These are phyloP conservation scores for Trypanosoma melophagium DNA, from an alignment of 208 protist genomes.

Conservation along the genomic window DNA sequence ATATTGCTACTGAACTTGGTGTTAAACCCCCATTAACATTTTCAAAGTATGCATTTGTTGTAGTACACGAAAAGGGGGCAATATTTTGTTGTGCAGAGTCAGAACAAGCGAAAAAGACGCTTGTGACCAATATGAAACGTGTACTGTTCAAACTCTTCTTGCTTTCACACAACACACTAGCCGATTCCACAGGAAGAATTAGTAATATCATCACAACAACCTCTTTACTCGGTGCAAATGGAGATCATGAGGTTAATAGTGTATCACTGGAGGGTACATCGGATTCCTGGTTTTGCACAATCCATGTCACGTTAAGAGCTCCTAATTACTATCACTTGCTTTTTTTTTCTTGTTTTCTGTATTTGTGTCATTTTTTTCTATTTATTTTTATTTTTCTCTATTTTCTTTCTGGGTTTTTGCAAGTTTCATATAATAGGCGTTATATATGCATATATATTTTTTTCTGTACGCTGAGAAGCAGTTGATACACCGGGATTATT, in stretches of 20 bases:
- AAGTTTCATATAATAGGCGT: background rate
- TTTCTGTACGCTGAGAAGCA: background rate
- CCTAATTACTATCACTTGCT: background rate
- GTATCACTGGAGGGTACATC: background rate
- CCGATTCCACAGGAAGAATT: too few relatives aligned
- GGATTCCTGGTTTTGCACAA: slow-evolving; percentile 6
- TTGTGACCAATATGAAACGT: slow-evolving; percentile 20
- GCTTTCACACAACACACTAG: background rate
- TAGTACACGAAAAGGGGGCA: slow-evolving; percentile 14
- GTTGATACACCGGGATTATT: too few relatives aligned
- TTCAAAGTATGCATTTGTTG: slow-evolving; percentile 18
- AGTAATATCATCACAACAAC: too few relatives aligned
- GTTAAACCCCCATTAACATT: slow-evolving; percentile 8
- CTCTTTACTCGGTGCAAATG: too few relatives aligned
- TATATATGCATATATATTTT: background rate
- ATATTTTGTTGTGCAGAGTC: slow-evolving; percentile 25
- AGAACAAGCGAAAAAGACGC: background rate
- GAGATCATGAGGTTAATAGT: too few relatives aligned
- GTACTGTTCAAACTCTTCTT: slow-evolving; percentile 20
- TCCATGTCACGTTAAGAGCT: background rate
- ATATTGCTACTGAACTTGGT: slow-evolving; percentile 5
- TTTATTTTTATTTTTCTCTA: background rate
- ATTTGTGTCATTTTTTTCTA: slow-evolving; percentile 3
- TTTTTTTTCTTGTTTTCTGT: background rate
- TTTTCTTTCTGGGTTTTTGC: too few relatives aligned